These are phyloP conservation scores for Penicillium waksmanii DNA, from an alignment of 495 filamentous ascomycete genomes.

Conservation along the genomic window DNA sequence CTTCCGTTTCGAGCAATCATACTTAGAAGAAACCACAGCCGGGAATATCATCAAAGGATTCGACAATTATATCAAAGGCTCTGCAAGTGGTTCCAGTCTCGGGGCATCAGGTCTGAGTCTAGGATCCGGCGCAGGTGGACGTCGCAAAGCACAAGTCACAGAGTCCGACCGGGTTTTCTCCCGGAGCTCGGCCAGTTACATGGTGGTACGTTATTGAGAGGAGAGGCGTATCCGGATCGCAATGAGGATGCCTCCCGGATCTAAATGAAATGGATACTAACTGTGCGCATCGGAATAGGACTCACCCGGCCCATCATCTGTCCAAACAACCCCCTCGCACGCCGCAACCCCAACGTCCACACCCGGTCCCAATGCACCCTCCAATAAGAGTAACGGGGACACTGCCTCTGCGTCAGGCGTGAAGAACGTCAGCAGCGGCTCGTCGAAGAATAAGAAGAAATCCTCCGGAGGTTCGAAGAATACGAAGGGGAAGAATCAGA, in stretches of 20 bases:
- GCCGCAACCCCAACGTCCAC: constrained; percentile 54
- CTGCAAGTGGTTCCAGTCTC: constrained; percentile 43
- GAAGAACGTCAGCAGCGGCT: constrained; percentile 21
- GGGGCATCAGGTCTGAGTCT: constrained; percentile 50
- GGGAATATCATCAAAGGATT: constrained; percentile 98
- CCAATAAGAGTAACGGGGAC: constrained; percentile 35
- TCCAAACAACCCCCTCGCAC: constrained; percentile 53
- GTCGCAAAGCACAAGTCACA: constrained; percentile 52
- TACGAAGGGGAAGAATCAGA: constrained; percentile 38
- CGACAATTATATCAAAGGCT: constrained; percentile 95
- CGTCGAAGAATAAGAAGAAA: constrained; percentile 54
- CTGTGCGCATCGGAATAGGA: constrained; percentile 35
- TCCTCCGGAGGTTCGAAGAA: constrained; percentile 33
- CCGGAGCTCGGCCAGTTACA: constrained; percentile 54
- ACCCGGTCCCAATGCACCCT: constrained; percentile 34
- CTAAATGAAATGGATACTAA: neutral
- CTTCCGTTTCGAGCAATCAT: constrained; percentile 77
- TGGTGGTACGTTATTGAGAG: constrained; percentile 41
- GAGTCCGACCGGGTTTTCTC: constrained; percentile 57
- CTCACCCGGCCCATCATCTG: constrained; percentile 51
- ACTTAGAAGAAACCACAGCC: constrained; percentile 85
- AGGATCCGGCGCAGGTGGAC: constrained; percentile 35
- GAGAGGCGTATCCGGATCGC: too few species aligned
- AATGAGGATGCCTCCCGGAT: too few species aligned
- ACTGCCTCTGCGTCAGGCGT: constrained; percentile 24